Evolutionary conservation across 1,139 yeast genomes (phyloP).

Genomic region (Pneumocystis wakefieldiae): DNA sequence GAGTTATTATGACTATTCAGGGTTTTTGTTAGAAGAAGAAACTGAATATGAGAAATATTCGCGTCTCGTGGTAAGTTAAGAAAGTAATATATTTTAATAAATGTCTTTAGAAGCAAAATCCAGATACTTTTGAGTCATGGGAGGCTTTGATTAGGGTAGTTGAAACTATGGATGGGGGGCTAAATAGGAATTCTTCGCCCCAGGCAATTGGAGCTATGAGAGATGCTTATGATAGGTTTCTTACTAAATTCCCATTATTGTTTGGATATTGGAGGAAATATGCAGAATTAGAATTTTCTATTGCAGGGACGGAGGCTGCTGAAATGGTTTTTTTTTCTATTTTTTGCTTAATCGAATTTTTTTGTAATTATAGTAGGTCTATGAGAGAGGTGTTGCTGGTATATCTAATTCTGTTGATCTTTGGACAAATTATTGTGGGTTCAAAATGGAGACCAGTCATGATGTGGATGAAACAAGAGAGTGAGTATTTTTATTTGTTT

Average conservation of each 20-base stretch:
- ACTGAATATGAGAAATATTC: neutral
- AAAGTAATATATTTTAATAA: neutral
- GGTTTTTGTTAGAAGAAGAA: neutral
- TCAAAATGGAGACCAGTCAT: slow-evolving; percentile 34
- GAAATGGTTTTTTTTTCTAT: slow-evolving; percentile 18
- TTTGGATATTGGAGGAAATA: slow-evolving; percentile 71
- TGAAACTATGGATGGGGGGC: slow-evolving; percentile 26
- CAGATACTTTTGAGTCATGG: slow-evolving; percentile 39
- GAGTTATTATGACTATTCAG: neutral
- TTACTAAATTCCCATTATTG: slow-evolving; percentile 49
- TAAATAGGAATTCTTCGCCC: slow-evolving; percentile 33
- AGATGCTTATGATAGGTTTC: slow-evolving; percentile 39
- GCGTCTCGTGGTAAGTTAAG: neutral
- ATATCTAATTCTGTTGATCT: slow-evolving; percentile 43
- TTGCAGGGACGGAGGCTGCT: slow-evolving; percentile 41
- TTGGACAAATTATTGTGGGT: slow-evolving; percentile 58
- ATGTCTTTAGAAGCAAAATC: slow-evolving; percentile 16
- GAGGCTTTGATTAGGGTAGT: slow-evolving; percentile 30
- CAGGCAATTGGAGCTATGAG: slow-evolving; percentile 32
- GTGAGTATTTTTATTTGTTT: slow-evolving; percentile 10
- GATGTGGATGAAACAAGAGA: slow-evolving; percentile 19
- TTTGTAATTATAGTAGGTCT: slow-evolving; percentile 26
- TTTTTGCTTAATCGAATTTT: neutral
- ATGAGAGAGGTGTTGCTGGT: slow-evolving; percentile 37
- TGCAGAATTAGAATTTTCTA: slow-evolving; percentile 49